Evolutionary conservation across 768 basidiomycete genomes (phyloP), one percentile per base, ranked within the genome.

Genomic region (Tylopilus rubrobrunneus): DNA sequence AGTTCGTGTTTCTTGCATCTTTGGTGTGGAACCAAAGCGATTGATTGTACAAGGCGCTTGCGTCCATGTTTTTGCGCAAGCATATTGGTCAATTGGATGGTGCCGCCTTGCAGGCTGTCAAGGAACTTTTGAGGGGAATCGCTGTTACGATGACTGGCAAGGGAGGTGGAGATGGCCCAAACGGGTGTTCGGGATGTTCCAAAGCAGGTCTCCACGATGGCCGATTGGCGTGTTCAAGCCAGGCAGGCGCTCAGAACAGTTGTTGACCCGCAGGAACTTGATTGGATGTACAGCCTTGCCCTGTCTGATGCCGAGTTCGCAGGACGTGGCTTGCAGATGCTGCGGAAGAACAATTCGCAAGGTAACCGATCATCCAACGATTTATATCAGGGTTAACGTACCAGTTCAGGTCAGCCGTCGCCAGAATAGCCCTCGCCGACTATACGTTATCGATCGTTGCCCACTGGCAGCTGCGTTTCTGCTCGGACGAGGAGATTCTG

Each of bases 281-380:
- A 71, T 12, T 86, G 83, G 85, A 81, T 80, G 76, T 79, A 79
- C 25, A 78, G 83, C 45, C 72, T 74, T 41, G 66, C 62, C 9
- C 61, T 77, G 19, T 59, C 73, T 2, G 76, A 81, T 37, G 59
- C 65, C 6, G 66, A 76, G 17, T 80, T 78, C 44, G 71, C 73
- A 21, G 54, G 65, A 31, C 73, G 75, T 31, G 76, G 78, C 6
- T 56, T 87, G 1, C 64, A 72, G n/a, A 76, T 79, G 41, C 62
- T 87, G 15, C 68, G 66, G 33, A 67, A 63, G 33, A 67, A 62
- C 2, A 67, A 73, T 49, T 78, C 79, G 57, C 72, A 52, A 70
- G 72, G 75, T 82, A 73, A 54, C 11, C 8, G 14, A 48, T 50
- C 36, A 33, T 31, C 17, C 8, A 4, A 23, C 12, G 29, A 17